Conservation (phyloP, 2,329 filamentous ascomycete species). For the Pseudogymnoascus sp. region DNA sequence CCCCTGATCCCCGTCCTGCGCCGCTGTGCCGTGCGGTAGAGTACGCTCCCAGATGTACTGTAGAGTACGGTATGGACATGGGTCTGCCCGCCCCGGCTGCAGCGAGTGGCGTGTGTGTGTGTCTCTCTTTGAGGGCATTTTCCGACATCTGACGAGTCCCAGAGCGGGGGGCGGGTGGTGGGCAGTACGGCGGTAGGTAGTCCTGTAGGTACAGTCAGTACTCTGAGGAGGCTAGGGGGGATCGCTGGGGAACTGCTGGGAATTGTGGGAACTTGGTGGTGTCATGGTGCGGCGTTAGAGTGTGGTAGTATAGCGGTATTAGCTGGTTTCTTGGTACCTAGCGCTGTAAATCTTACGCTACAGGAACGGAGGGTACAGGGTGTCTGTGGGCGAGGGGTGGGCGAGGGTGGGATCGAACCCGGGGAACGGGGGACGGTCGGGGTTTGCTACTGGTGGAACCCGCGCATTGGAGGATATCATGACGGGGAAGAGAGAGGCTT, state of each 20-base stretch:
- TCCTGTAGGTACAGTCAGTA: neutral
- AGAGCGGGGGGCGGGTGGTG: neutral
- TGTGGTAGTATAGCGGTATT: neutral
- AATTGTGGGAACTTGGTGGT: neutral
- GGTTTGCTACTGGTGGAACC: slow-evolving; percentile 4
- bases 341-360: neutral
- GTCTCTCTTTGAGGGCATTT: neutral
- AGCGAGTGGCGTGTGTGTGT: neutral
- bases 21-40: slow-evolving; percentile 1
- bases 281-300: neutral
- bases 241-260: neutral
- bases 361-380: neutral
- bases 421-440: neutral
- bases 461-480: neutral
- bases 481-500: neutral
- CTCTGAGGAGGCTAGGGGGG: neutral
- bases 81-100: neutral
- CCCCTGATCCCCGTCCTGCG: slow-evolving; percentile 2
- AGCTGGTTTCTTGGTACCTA: slow-evolving; percentile 1
- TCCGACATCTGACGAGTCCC: slow-evolving; percentile 1
- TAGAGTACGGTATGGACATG: neutral
- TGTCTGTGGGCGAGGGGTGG: neutral
- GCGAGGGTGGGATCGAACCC: neutral
- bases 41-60: neutral
- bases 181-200: no score